Percentiles rank a stretch among this genome's conserved stretches.
phyloP scores from a whole-genome alignment of 2,329 filamentous ascomycete genomes.

The Aspergillus tanneri region DNA sequence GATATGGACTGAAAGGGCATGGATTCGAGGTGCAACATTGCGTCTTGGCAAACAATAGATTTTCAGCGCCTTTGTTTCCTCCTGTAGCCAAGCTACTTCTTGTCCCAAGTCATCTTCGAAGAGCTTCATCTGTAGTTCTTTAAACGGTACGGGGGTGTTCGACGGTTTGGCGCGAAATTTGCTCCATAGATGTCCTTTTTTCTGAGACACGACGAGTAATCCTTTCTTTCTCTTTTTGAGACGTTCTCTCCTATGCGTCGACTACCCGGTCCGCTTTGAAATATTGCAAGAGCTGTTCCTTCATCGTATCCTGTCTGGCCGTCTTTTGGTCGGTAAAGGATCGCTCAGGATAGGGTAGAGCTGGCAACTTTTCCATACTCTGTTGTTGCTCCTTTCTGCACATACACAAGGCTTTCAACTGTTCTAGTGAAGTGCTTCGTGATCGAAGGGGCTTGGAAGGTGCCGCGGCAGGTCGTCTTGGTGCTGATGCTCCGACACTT shows the following conservation, averaged over 20 bases:
- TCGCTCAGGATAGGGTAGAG: constrained; percentile 9
- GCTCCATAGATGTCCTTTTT: constrained; percentile 28
- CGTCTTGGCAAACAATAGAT: constrained; percentile 31
- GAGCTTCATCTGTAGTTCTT: constrained; percentile 9
- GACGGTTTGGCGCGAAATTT: constrained; percentile 33
- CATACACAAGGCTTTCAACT: constrained; percentile 23
- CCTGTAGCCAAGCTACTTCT: constrained; percentile 35
- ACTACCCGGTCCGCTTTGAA: constrained; percentile 36
- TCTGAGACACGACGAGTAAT: constrained; percentile 14
- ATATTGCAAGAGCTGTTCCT: constrained; percentile 33
- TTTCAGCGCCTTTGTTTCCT: constrained; percentile 26
- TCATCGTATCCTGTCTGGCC: constrained; percentile 28
- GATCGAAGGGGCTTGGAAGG: constrained; percentile 25
- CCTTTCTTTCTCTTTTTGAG: constrained; percentile 23
- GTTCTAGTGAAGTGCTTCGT: constrained; percentile 29
- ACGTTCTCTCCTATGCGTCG: constrained; percentile 32
- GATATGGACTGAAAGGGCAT: constrained; percentile 31
- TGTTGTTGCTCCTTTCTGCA: constrained; percentile 20
- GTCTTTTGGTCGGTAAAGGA: constrained; percentile 10
- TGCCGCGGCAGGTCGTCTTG: constrained; percentile 28
- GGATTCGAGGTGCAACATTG: constrained; percentile 30
- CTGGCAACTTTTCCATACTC: constrained; percentile 13
- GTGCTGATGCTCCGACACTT: constrained; percentile 8
- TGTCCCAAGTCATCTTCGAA: constrained; percentile 18
- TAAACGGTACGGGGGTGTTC: constrained; percentile 9